Evolutionary conservation across 2,329 filamentous ascomycete genomes (phyloP).

Genomic region (Fusarium keratoplasticum): DNA sequence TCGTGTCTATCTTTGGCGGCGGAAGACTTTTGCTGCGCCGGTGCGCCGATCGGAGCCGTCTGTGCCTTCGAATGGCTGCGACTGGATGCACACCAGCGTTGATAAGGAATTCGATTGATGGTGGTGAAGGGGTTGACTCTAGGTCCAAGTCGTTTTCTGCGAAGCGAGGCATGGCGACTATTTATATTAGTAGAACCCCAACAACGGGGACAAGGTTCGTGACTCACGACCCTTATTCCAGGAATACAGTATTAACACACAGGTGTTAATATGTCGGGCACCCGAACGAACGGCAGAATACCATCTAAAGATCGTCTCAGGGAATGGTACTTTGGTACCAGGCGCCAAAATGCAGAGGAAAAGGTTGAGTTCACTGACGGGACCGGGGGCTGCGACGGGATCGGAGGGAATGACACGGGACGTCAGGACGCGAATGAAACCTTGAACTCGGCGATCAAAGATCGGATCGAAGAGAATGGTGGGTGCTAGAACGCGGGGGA

Average conservation of each 20-base stretch:
- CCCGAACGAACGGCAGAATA: background rate
- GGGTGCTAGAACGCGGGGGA: too few relatives aligned
- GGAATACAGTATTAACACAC: background rate
- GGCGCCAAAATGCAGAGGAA: too few relatives aligned
- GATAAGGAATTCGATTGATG: background rate
- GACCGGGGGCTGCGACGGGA: too few relatives aligned
- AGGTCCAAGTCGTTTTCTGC: too few relatives aligned
- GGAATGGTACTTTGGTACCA: background rate
- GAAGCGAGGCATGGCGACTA: too few relatives aligned
- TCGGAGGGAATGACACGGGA: too few relatives aligned
- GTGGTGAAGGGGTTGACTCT: background rate
- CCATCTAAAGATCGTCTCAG: background rate
- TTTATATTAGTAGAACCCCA: background rate
- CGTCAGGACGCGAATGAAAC: too few relatives aligned
- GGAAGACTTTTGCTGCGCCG: background rate
- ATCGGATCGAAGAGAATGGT: too few relatives aligned
- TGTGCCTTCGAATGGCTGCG: background rate
- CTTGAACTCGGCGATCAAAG: too few relatives aligned
- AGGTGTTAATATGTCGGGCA: background rate
- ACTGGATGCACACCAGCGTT: background rate
- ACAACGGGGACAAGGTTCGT: too few relatives aligned
- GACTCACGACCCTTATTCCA: background rate
- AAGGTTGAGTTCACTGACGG: too few relatives aligned
- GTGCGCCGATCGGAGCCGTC: background rate
- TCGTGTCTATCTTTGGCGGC: background rate